Conservation (phyloP, 345 rosid genomes). For the Lumnitzera littorea region DNA sequence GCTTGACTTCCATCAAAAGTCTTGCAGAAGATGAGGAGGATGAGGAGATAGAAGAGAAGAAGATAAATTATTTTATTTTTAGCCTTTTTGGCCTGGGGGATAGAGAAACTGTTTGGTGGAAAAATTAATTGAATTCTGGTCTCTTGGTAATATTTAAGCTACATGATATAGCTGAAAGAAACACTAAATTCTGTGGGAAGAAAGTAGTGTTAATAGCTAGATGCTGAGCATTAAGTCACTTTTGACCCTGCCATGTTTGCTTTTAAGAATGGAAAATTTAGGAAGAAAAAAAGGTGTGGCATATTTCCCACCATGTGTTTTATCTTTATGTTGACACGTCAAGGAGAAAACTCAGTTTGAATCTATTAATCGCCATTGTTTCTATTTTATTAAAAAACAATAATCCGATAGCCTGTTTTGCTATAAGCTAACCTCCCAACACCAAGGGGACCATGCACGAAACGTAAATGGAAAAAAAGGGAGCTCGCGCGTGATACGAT, state of each 20-base stretch:
- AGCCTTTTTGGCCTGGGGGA: no score
- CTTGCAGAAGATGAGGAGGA: constrained; percentile 4
- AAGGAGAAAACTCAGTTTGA: not conserved
- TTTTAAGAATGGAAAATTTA: constrained; percentile 16
- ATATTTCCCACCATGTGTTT: constrained; percentile 17
- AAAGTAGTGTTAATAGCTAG: no score
- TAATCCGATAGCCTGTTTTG: not conserved
- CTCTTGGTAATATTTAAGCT: no score
- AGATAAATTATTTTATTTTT: constrained; percentile 1
- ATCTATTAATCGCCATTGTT: not conserved
- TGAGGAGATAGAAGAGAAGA: constrained; percentile 6
- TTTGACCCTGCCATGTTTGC: not conserved
- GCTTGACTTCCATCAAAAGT: not conserved
- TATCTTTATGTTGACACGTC: constrained; percentile 12
- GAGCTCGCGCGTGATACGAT: constrained; percentile 12
- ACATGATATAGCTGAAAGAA: no score
- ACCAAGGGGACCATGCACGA: constrained; percentile 21
- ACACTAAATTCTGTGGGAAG: no score
- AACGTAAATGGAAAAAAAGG: constrained; percentile 21
- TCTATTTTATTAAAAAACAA: constrained; percentile 9
- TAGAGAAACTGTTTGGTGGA: no score
- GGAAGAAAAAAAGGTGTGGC: constrained; percentile 31
- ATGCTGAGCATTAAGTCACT: no score
- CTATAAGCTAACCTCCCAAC: constrained; percentile 13
- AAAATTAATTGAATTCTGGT: no score